Evolutionary conservation across 345 rosid genomes (phyloP), one percentile per base, ranked within the genome.

Genomic region (Bruguiera sexangula): DNA sequence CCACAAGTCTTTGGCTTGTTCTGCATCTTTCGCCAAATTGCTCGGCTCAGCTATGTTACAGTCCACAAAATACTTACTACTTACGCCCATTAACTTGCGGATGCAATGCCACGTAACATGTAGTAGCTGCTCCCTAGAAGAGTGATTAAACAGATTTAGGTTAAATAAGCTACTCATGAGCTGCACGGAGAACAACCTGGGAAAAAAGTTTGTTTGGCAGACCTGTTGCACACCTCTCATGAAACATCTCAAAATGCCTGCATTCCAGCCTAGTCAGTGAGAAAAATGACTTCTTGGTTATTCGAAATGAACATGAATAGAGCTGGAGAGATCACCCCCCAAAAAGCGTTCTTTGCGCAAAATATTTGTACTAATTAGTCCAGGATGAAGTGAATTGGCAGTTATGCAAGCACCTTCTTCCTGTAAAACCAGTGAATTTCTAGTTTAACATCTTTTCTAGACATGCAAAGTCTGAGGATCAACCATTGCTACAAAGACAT

Each of bases 371-470:
- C 6, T 5, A 32, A 72, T 60, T 24, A 48, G 6, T 57, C 70
- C 66, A 13, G 75, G 75, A 60, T 72, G 75, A 31, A 65, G 53
- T 51, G 76, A 66, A 66, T 66, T 73, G 11, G 67, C 62, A n/a
- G 71, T 73, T 59, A 73, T 66, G 19, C 61, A 20, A 19, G 51
- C 37, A 20, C 60, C 76, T 16, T 66, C 76, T 31, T 72, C 66
- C 70, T 72, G 76, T 51, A 21, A 57, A 39, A 39, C 15, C 16
- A 10, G 48, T 39, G 48, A 39, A 39, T 39, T 39, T 39, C 48
- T 39, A 8, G 11, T 37, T 37, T 37, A 37, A 37, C 43, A 37
- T 37, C 43, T 37, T 9, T 37, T 37, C 9, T 37, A 37, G 43
- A 37, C 11, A 37, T 8, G 43, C 43, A 1, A 37, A 37, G 43